Percentiles rank a stretch among this genome's conserved stretches.
These are phyloP conservation scores for Termitomyces sp. DNA, from an alignment of 768 basidiomycete species.

Conservation along the genomic window DNA sequence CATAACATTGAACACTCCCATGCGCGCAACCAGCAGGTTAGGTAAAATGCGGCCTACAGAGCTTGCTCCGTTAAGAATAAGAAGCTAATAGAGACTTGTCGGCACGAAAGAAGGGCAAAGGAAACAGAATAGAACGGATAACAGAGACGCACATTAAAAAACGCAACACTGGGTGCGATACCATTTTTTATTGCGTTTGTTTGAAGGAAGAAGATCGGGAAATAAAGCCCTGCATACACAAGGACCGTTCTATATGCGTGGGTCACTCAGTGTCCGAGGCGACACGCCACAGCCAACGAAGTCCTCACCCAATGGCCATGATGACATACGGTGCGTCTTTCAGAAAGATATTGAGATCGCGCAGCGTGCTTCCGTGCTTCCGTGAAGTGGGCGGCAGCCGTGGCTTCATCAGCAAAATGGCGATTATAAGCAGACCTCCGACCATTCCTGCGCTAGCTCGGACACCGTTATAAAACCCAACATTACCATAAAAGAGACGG, in stretches of 20 bases:
- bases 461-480: constrained; percentile 49
- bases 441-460: constrained; percentile 35
- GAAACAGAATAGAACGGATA: neutral
- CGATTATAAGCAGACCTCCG: constrained; percentile 24
- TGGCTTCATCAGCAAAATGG: constrained; percentile 30
- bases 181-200: constrained; percentile 47
- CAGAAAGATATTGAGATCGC: constrained; percentile 30
- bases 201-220: constrained; percentile 56
- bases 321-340: constrained; percentile 41
- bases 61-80: constrained; percentile 48
- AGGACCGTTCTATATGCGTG: constrained; percentile 25
- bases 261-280: neutral
- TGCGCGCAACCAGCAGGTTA: constrained; percentile 25
- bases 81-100: constrained; percentile 31
- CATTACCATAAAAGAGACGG: constrained; percentile 37
- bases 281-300: neutral
- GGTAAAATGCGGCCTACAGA: constrained; percentile 33
- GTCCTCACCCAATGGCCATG: constrained; percentile 34
- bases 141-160: constrained; percentile 42
- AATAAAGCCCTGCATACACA: constrained; percentile 38
- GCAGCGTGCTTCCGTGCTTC: constrained; percentile 23
- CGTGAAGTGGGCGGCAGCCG: constrained; percentile 35
- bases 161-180: constrained; percentile 43
- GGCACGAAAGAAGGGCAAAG: neutral
- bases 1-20: constrained; percentile 27